phyloP scores from a whole-genome alignment of 352 stramenopile species.

The Globisporangium okanoganense region DNA sequence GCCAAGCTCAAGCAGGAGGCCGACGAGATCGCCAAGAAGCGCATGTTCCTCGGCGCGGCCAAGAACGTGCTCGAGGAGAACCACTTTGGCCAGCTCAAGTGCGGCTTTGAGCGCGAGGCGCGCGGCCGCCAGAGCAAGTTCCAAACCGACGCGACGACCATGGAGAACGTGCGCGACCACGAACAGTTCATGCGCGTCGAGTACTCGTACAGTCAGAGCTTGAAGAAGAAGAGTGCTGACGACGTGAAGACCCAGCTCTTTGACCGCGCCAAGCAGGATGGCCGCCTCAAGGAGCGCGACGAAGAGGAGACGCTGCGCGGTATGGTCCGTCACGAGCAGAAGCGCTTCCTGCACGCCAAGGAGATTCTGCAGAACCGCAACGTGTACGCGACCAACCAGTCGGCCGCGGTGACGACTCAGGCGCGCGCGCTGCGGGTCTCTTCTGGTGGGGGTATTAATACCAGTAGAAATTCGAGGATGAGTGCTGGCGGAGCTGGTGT shows the following conservation, averaged over 20 bases:
- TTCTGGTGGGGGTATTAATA: background rate
- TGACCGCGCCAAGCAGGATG: constrained; percentile 33
- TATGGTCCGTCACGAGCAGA: constrained; percentile 61
- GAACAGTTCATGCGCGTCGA: constrained; percentile 41
- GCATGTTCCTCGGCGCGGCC: constrained; percentile 81
- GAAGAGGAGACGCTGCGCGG: constrained; percentile 58
- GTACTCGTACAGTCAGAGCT: constrained; percentile 17
- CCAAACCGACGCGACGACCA: constrained; percentile 36
- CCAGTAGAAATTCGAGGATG: background rate
- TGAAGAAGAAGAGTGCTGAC: constrained; percentile 25
- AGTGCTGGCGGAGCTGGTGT: background rate
- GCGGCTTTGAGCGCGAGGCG: constrained; percentile 54
- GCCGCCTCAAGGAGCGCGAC: constrained; percentile 31
- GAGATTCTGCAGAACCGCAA: constrained; percentile 61
- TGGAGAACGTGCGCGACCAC: constrained; percentile 38
- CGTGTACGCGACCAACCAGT: constrained; percentile 57
- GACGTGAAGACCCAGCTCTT: constrained; percentile 21
- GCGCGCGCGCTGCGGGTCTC: constrained; percentile 18
- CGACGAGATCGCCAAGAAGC: constrained; percentile 65
- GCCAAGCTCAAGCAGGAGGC: constrained; percentile 51
- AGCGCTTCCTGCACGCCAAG: constrained; percentile 50
- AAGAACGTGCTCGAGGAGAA: constrained; percentile 83
- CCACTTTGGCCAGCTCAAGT: constrained; percentile 63
- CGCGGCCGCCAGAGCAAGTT: constrained; percentile 43
- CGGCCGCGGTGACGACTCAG: constrained; percentile 28